Percentiles rank a stretch among this genome's conserved stretches.
Conservation (phyloP, 129 eudicot genomes). For the Artemisia annua region DNA sequence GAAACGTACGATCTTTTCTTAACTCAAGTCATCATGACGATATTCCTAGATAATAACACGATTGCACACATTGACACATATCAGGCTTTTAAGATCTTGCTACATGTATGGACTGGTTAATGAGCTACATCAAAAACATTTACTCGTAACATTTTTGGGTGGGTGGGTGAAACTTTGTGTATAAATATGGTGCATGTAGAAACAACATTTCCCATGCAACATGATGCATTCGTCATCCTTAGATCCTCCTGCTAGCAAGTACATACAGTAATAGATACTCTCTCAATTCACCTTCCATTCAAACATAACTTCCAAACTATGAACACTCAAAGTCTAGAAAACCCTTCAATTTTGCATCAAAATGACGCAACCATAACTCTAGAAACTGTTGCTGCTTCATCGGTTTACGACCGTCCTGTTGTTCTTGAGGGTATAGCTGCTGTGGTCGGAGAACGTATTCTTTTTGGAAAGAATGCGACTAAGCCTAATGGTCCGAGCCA, state of each 20-base stretch:
- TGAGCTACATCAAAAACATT: too few species aligned
- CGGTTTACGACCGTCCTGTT: constrained; percentile 30
- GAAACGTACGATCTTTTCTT: constrained; percentile 19
- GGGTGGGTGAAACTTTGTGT: constrained; percentile 9
- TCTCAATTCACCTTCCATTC: background rate
- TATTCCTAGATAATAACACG: background rate
- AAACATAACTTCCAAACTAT: background rate
- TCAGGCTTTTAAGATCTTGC: too few species aligned
- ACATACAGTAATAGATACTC: too few species aligned
- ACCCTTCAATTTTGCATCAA: background rate
- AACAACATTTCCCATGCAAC: constrained; percentile 20
- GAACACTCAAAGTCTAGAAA: background rate
- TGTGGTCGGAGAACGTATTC: constrained; percentile 61
- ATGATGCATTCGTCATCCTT: constrained; percentile 16
- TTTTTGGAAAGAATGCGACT: constrained; percentile 27
- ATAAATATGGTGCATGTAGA: constrained; percentile 9
- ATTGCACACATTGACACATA: too few species aligned
- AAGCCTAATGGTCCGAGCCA: background rate
- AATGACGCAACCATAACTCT: constrained; percentile 5
- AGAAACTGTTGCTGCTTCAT: background rate
- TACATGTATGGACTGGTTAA: too few species aligned
- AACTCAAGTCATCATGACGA: constrained; percentile 20
- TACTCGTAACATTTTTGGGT: too few species aligned
- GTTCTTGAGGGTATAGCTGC: constrained; percentile 91
- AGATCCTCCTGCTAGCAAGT: constrained; percentile 8